Evolutionary conservation across 2,329 filamentous ascomycete species (phyloP).

Genomic region (Fusarium oligoseptatum): DNA sequence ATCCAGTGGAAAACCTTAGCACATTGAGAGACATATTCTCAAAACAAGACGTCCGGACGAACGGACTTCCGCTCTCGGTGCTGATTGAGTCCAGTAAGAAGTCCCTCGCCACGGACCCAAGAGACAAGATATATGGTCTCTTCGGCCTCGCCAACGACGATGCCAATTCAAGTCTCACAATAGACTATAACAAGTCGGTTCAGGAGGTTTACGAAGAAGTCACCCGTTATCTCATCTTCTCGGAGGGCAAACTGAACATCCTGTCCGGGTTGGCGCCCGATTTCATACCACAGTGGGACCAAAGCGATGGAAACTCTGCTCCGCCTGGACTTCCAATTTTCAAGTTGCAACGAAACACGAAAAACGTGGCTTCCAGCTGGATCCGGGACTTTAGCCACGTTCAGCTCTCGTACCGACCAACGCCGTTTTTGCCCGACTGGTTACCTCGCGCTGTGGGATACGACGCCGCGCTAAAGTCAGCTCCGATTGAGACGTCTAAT

Average conservation of each 20-base stretch:
- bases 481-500: not conserved
- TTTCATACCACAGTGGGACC: slow-evolving; percentile 1
- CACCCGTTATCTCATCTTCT: slow-evolving; percentile 4
- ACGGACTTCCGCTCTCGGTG: not conserved
- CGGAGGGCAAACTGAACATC: slow-evolving; percentile 6
- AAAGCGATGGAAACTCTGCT: not conserved
- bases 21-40: not conserved
- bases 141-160: not conserved
- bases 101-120: slow-evolving; percentile 5
- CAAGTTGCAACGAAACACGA: not conserved
- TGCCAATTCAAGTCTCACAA: not conserved
- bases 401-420: not conserved
- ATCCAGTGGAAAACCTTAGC: not conserved
- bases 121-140: slow-evolving; percentile 10
- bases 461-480: not conserved
- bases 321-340: not conserved
- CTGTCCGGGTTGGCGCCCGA: not conserved
- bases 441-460: not conserved
- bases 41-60: not conserved
- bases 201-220: slow-evolving; percentile 5
- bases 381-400: slow-evolving; percentile 7
- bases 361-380: slow-evolving; percentile 3
- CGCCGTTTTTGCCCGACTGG: not conserved
- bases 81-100: not conserved
- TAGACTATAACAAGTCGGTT: slow-evolving; percentile 6